phyloP scores from a whole-genome alignment of 805 yeast genomes.

The Hanseniaspora occidentalis region DNA sequence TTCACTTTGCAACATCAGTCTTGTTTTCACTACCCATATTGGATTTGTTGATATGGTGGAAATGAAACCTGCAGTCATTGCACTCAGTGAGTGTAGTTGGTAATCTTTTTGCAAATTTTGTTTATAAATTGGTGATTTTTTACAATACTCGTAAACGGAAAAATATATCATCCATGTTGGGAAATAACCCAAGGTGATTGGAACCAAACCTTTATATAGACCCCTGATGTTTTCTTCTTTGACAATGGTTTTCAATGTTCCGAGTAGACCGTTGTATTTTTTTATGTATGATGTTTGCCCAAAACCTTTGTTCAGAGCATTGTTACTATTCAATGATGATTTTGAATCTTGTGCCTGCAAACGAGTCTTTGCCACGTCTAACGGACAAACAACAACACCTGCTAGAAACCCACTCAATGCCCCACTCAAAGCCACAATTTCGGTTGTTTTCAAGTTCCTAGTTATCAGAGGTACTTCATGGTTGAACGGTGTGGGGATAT shows the following conservation, averaged over 20 bases:
- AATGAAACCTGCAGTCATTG: constrained; percentile 79
- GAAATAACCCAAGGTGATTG: constrained; percentile 86
- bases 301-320: no score
- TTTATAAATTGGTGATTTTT: constrained; percentile 21
- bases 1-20: constrained; percentile 73
- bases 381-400: constrained; percentile 84
- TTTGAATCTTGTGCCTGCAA: constrained; percentile 86
- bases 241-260: constrained; percentile 54
- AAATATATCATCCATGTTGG: constrained; percentile 98
- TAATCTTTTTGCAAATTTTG: constrained; percentile 18
- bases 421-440: constrained; percentile 73
- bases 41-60: constrained; percentile 85
- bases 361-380: constrained; percentile 91
- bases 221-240: constrained; percentile 75
- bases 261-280: constrained; percentile 46
- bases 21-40: constrained; percentile 93
- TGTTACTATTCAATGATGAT: no score
- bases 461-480: neutral
- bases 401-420: constrained; percentile 89
- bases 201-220: constrained; percentile 78
- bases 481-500: no score
- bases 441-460: constrained; percentile 21
- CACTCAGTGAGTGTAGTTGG: constrained; percentile 36
- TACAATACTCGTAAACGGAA: constrained; percentile 74
- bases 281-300: no score